A percentile compares a stretch with the other conserved stretches of the same genome.
phyloP scores from a whole-genome alignment of 192 early-diverging fungal species.

The Funneliformis geosporum region DNA sequence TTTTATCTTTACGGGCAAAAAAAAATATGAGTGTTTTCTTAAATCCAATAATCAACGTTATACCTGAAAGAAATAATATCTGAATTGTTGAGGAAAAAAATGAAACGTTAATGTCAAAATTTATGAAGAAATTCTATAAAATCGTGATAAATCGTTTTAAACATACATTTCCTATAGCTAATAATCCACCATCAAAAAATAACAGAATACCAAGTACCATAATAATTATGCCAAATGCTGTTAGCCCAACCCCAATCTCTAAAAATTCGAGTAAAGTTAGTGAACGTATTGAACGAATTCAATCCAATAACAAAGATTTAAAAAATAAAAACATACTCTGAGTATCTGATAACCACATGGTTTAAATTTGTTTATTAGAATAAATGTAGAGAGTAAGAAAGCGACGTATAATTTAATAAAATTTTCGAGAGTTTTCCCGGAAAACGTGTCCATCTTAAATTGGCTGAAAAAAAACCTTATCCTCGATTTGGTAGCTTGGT shows the following conservation, averaged over 20 bases:
- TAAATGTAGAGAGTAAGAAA: neutral
- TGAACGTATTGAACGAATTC: neutral
- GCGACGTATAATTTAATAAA: too few relatives aligned
- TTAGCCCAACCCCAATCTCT: slow-evolving; percentile 93
- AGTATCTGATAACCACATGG: neutral
- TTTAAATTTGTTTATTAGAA: neutral
- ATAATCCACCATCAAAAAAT: slow-evolving; percentile 92
- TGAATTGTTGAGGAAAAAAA: slow-evolving; percentile 31
- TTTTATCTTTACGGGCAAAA: slow-evolving; percentile 84
- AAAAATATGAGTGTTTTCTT: slow-evolving; percentile 88
- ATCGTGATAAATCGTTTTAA: neutral
- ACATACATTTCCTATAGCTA: slow-evolving; percentile 95
- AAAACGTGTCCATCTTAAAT: too few relatives aligned
- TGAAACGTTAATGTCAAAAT: neutral
- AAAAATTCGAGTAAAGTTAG: neutral
- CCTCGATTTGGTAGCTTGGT: too few relatives aligned
- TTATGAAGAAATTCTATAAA: neutral
- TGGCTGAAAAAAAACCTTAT: too few relatives aligned
- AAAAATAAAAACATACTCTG: neutral
- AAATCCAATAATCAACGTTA: slow-evolving; percentile 87
- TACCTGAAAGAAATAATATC: slow-evolving; percentile 88
- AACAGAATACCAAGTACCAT: slow-evolving; percentile 92
- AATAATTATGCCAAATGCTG: slow-evolving; percentile 89
- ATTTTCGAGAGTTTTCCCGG: too few relatives aligned
- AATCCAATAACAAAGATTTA: neutral